Evolutionary conservation across 1,284 basidiomycete species (phyloP).

Genomic region (Apiotrichum sp.): DNA sequence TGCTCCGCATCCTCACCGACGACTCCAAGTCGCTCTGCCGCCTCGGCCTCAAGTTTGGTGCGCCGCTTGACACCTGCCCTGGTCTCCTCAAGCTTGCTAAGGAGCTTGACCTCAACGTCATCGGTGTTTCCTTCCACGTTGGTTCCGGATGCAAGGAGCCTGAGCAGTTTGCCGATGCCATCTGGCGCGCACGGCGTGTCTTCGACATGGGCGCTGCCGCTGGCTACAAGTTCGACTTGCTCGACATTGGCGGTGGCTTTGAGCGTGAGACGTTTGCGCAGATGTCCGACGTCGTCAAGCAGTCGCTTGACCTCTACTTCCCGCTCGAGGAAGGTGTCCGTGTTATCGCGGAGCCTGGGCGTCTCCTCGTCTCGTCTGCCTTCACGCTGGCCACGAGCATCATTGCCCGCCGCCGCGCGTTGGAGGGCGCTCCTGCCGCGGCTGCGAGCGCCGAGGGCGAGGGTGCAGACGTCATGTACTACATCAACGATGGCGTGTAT

Average conservation of each 20-base stretch:
- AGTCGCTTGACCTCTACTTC: constrained; percentile 75
- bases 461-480: constrained; percentile 57
- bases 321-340: constrained; percentile 66
- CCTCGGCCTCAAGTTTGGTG: constrained; percentile 96
- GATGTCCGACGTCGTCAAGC: constrained; percentile 66
- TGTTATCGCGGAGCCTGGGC: constrained; percentile 93
- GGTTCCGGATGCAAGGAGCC: constrained; percentile 96
- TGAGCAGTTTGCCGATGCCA: constrained; percentile 80
- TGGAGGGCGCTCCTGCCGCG: constrained; percentile 15
- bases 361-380: constrained; percentile 88
- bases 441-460: constrained; percentile 29
- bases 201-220: constrained; percentile 81
- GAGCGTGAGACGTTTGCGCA: constrained; percentile 82
- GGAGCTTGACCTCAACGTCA: constrained; percentile 74
- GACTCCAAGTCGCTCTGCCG: constrained; percentile 92
- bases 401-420: constrained; percentile 70
- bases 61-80: constrained; percentile 75
- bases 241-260: constrained; percentile 95
- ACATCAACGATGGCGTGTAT: constrained; percentile 97
- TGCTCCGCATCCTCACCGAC: constrained; percentile 92
- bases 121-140: constrained; percentile 97
- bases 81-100: constrained; percentile 71
- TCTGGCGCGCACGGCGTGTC: constrained; percentile 70
- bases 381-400: constrained; percentile 92
- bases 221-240: constrained; percentile 75